A percentile compares a stretch with the other conserved stretches of the same genome.
Evolutionary conservation across 768 basidiomycete genomes (phyloP).

Genomic region (Tephrocybe rancida): DNA sequence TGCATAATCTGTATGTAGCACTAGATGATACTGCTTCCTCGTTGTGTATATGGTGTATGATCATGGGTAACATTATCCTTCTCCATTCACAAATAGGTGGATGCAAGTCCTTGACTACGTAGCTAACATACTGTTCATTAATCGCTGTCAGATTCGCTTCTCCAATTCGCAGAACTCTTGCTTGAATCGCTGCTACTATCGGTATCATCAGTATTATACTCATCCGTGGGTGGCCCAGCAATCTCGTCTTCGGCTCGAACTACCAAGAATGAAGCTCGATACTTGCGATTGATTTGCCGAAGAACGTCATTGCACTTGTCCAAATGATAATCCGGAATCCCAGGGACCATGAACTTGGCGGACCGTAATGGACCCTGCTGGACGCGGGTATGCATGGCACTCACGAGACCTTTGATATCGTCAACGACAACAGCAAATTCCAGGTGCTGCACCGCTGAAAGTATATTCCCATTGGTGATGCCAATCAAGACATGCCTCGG

Average conservation of each 20-base stretch:
- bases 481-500: not conserved
- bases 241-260: not conserved
- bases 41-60: too few species aligned
- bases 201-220: conserved; percentile 3
- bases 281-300: too few species aligned
- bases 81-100: too few species aligned
- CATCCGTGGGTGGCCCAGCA: not conserved
- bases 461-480: not conserved
- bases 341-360: not conserved
- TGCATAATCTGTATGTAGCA: conserved; percentile 11
- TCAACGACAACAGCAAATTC: conserved; percentile 4
- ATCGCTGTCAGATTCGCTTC: not conserved
- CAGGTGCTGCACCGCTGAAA: not conserved
- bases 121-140: too few species aligned
- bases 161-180: not conserved
- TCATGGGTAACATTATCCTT: too few species aligned
- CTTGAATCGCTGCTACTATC: conserved; percentile 2
- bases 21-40: too few species aligned
- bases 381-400: not conserved
- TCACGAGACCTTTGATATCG: not conserved
- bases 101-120: too few species aligned
- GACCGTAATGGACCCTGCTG: not conserved
- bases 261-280: too few species aligned
- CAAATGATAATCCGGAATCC: not conserved
- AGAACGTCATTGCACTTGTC: not conserved